Base-by-base conservation (phyloP, 768 basidiomycete species). In the Nevesoporus exiguus region DNA sequence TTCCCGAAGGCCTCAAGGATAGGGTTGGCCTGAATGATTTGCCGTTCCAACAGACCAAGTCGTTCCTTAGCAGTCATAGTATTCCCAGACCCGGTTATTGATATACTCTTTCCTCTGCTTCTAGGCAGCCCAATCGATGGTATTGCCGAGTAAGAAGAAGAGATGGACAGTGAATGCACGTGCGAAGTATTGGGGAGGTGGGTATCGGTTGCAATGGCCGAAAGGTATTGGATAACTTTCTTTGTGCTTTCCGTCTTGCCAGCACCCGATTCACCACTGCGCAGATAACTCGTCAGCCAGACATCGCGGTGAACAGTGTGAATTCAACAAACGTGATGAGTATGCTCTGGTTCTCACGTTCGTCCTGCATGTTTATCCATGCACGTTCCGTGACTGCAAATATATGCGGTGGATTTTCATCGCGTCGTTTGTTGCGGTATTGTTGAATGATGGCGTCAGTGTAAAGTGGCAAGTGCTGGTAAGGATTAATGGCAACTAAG, bases 221-320 rank as follows among this genome's bases (percentile, higher is more conserved):
- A 96, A 39, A 99, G 84, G 73, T 98, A 99, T 70, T 98, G 97
- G 51, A 99, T 99, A 64, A 98, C 96, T 67, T 98, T 98, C 80
- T 99, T 98, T 14, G 90, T 91, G 73, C 96, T 98, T 69, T 98
- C 97, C 2, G 97, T 99, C 78, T 98, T 99, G 41, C 97, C 97
- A 4, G 97, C 97, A 33, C 97, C 97, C 8, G 97, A 98, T 77
- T 99, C 97, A 40, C 97, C 97, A 9, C 95, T 97, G 62, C 0
- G 42, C 7, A 21, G 17, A 43, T 41, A n/a, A 47, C 31, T 7
- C 27, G 40, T 66, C 10, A 64, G 59, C 54, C 31, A 58, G 31
- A 51, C 17, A 48, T 41, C 15, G 43, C 29, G 13, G 15, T 14
- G 49, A 40, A 56, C n/a, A 40, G 47, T 9, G 33, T 14, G 24